Evolutionary conservation across 2,329 filamentous ascomycete genomes (phyloP), one percentile per base, ranked within the genome.

Genomic region (Biscogniauxia marginata): DNA sequence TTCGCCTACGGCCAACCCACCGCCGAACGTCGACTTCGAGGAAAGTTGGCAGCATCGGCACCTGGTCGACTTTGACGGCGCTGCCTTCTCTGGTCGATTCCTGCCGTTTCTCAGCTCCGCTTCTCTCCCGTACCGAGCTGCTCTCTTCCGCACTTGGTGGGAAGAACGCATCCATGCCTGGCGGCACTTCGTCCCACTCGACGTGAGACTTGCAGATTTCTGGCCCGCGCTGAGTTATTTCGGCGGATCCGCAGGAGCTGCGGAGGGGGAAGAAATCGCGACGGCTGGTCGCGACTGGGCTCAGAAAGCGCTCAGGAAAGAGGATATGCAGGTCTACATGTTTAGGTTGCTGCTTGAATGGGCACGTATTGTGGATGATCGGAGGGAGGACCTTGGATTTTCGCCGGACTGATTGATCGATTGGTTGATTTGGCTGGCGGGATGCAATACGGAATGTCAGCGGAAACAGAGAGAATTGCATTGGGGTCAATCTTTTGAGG

Each of bases 141-240:
- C 82, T 2, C 73, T 86, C 21, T 88, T 85, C 67, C 75, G 78
- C 21, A 84, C 87, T 55, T 89, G 86, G 86, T 84, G 85, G 63
- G 85, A 87, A 61, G 77, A 80, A 30, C 76, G 86, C 2, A 70
- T 88, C 1, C 74, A 83, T 13, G 77, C 82, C 0, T 89, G 86
- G 86, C 73, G 75, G 20, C 85, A 88, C 68, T 88, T 85, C 61
- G 77, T 87, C 0, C 86, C 86, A 0, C 76, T 87, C 61, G 83
- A 87, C 63, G 77, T 72, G 62, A 65, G 60, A 58, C 54, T 70
- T 3, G 52, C 58, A 9, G 70, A 71, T 19, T 45, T 71, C 4
- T 66, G 64, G 64, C 21, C 53, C 16, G 63, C 65, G 9, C 49
- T 74, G 1, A 54, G 56, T 13, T 73, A 71, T 53, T 63, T 74